Base-by-base conservation (phyloP, 106 monocot species). In the Iris macrosiphon region DNA sequence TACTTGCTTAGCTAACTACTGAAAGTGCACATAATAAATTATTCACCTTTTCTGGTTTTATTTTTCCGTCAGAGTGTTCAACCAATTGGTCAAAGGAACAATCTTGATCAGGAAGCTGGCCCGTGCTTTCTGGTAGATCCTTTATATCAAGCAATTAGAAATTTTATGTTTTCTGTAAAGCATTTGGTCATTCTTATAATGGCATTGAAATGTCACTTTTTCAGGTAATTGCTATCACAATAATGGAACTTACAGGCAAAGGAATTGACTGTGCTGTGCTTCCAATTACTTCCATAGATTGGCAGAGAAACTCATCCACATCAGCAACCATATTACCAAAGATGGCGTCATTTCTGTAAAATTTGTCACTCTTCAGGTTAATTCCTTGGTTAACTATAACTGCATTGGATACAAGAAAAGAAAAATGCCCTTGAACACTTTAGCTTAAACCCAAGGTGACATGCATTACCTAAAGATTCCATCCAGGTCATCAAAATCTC, bases 401-500 rank as follows among this genome's bases (percentile, higher is more conserved):
- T n/a, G n/a, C n/a, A n/a, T n/a, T n/a, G n/a, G n/a, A n/a, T n/a
- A n/a, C n/a, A n/a, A n/a, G n/a, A n/a, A n/a, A n/a, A n/a, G n/a
- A n/a, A n/a, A n/a, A n/a, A n/a, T n/a, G n/a, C n/a, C n/a, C n/a
- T n/a, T n/a, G n/a, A n/a, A n/a, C n/a, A n/a, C n/a, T n/a, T n/a
- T n/a, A n/a, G n/a, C n/a, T n/a, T n/a, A n/a, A n/a, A n/a, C n/a
- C n/a, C n/a, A 21, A 29, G 3, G 5, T 58, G 1, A 28, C 1
- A 13, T 3, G 17, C 21, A 51, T 59, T 81, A 81, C 86, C 80
- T 81, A 49, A 87, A 87, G 24, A 81, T 61, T 7, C 54, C 74
- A 54, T 87, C 86, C 68, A 87, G 54, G 67, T 87, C 86, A 46
- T 72, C 77, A 52, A 87, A 71, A 54, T 81, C 77, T 32, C 74